phyloP scores from a whole-genome alignment of 169 alveolate genomes.

The Cryptosporidium viatorum region DNA sequence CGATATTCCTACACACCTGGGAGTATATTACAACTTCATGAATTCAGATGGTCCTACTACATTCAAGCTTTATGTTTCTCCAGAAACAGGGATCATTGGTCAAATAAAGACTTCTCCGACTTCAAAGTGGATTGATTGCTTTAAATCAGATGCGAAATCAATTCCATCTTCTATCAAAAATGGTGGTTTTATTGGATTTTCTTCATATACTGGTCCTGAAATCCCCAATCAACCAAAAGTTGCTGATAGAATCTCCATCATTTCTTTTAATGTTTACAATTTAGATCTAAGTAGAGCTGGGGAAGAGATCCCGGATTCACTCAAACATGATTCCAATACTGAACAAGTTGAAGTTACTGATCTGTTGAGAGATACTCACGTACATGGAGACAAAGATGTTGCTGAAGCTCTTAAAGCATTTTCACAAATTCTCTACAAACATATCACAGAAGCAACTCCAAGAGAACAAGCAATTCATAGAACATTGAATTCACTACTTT shows the following conservation, averaged over 20 bases:
- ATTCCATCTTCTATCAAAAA: slow-evolving; percentile 50
- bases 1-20: slow-evolving; percentile 58
- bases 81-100: slow-evolving; percentile 76
- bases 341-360: slow-evolving; percentile 71
- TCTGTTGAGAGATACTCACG: slow-evolving; percentile 66
- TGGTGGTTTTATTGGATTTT: slow-evolving; percentile 80
- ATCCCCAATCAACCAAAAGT: slow-evolving; percentile 6
- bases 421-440: slow-evolving; percentile 76
- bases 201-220: slow-evolving; percentile 75
- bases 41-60: slow-evolving; percentile 52
- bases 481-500: slow-evolving; percentile 74
- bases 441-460: slow-evolving; percentile 78
- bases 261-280: slow-evolving; percentile 72
- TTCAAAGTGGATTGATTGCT: slow-evolving; percentile 79
- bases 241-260: slow-evolving; percentile 66
- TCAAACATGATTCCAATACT: slow-evolving; percentile 29
- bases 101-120: slow-evolving; percentile 77
- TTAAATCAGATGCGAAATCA: slow-evolving; percentile 68
- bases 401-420: slow-evolving; percentile 77
- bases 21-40: slow-evolving; percentile 58
- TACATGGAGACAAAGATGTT: slow-evolving; percentile 75
- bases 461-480: slow-evolving; percentile 79
- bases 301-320: slow-evolving; percentile 73
- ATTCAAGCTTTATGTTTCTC: slow-evolving; percentile 78
- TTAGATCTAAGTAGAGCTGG: slow-evolving; percentile 77